Percentiles rank a stretch among this genome's conserved stretches.
Conservation (phyloP, 768 basidiomycete species). For the Neoboletus magnificus region DNA sequence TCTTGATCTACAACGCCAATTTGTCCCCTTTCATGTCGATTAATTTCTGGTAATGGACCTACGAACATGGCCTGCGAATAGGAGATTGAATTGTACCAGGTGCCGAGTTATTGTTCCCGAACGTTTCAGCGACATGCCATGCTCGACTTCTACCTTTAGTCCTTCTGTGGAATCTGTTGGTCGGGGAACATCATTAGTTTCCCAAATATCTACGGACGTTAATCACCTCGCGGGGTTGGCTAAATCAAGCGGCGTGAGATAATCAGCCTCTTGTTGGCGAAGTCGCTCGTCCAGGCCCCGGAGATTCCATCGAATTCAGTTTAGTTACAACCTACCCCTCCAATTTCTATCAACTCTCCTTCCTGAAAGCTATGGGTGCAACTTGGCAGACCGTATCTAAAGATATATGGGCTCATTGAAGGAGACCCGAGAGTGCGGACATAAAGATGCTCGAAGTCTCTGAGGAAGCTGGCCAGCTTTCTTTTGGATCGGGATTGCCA, state of each 20-base stretch:
- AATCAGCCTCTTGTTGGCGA: background rate
- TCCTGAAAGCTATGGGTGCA: background rate
- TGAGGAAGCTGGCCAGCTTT: too few relatives aligned
- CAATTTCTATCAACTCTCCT: background rate
- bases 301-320: background rate
- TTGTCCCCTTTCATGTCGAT: background rate
- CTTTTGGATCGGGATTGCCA: too few relatives aligned
- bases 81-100: background rate
- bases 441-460: too few relatives aligned
- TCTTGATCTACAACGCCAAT: background rate
- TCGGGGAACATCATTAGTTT: background rate
- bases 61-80: background rate
- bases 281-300: background rate
- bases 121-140: background rate
- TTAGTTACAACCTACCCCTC: background rate
- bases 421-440: too few relatives aligned
- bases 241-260: background rate
- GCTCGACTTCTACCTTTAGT: background rate
- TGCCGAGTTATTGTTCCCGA: background rate
- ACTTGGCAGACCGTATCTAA: background rate
- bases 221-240: background rate
- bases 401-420: background rate
- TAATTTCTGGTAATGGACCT: background rate
- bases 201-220: background rate
- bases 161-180: background rate